Conservation (phyloP, 2,329 filamentous ascomycete genomes). For the Ceratocystis papillata region DNA sequence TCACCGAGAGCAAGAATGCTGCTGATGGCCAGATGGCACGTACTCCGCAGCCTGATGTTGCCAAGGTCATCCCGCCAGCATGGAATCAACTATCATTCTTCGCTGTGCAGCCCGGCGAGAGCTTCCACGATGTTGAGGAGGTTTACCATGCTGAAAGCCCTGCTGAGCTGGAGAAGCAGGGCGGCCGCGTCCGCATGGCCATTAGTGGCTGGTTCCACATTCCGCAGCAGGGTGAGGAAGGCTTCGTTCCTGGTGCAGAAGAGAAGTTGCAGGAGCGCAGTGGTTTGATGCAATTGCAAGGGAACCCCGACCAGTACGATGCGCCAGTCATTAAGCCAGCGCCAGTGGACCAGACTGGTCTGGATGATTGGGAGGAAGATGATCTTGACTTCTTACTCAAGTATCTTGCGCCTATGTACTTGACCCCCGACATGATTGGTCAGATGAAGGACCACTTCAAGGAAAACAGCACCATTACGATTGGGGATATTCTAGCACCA, state of each 20-base stretch:
- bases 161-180: slow-evolving; percentile 54
- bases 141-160: slow-evolving; percentile 63
- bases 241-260: slow-evolving; percentile 77
- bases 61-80: slow-evolving; percentile 76
- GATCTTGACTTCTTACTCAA: slow-evolving; percentile 85
- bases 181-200: slow-evolving; percentile 81
- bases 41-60: slow-evolving; percentile 67
- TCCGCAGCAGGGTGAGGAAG: slow-evolving; percentile 85
- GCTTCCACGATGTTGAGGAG: slow-evolving; percentile 97
- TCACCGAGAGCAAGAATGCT: slow-evolving; percentile 48
- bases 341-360: slow-evolving; percentile 34
- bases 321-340: slow-evolving; percentile 56
- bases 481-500: slow-evolving; percentile 65
- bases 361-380: slow-evolving; percentile 55
- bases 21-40: slow-evolving; percentile 64
- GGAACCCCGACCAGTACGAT: slow-evolving; percentile 83
- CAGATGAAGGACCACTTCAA: slow-evolving; percentile 69
- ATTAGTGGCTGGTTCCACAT: slow-evolving; percentile 99
- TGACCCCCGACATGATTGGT: slow-evolving; percentile 83
- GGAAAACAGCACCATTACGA: slow-evolving; percentile 71
- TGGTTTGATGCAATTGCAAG: slow-evolving; percentile 83
- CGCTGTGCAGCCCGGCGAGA: slow-evolving; percentile 94
- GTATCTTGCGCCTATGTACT: slow-evolving; percentile 80
- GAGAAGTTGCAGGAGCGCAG: slow-evolving; percentile 82
- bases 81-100: slow-evolving; percentile 99